Evolutionary conservation across 202 grass and related monocot species (phyloP).

Genomic region (Digitaria exilis): DNA sequence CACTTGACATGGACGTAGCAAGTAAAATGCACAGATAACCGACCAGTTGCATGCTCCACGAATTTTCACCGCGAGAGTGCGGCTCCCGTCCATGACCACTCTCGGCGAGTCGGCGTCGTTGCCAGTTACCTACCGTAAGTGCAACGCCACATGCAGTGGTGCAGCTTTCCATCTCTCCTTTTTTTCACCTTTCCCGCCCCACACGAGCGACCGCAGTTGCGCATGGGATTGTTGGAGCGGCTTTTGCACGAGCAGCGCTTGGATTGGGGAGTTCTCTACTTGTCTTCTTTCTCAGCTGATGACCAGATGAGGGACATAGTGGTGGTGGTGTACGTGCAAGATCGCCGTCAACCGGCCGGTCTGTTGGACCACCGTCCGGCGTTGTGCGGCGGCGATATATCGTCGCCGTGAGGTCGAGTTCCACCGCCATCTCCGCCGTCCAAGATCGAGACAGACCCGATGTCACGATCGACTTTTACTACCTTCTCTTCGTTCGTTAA

Average conservation of each 20-base stretch:
- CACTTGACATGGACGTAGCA: neutral
- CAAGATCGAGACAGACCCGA: too few relatives aligned
- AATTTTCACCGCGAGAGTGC: conserved; percentile 13
- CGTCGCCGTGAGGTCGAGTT: neutral
- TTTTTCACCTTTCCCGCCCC: neutral
- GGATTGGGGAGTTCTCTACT: neutral
- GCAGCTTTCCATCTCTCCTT: conserved; percentile 20
- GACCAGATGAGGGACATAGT: neutral
- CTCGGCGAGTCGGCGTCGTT: neutral
- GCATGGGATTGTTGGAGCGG: neutral
- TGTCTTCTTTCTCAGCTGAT: too few relatives aligned
- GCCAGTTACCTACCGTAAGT: conserved; percentile 38
- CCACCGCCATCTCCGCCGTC: neutral
- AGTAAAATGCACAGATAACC: conserved; percentile 9
- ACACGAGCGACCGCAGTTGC: neutral
- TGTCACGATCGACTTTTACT: too few relatives aligned
- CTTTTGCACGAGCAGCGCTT: neutral
- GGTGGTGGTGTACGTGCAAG: neutral
- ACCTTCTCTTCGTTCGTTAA: neutral
- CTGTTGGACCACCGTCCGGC: neutral
- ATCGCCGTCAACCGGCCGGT: neutral
- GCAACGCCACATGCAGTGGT: conserved; percentile 29
- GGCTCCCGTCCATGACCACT: conserved; percentile 1
- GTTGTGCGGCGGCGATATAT: neutral
- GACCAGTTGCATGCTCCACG: neutral